Conservation (phyloP, 139 green algal species). For the Yamagishiella unicocca region DNA sequence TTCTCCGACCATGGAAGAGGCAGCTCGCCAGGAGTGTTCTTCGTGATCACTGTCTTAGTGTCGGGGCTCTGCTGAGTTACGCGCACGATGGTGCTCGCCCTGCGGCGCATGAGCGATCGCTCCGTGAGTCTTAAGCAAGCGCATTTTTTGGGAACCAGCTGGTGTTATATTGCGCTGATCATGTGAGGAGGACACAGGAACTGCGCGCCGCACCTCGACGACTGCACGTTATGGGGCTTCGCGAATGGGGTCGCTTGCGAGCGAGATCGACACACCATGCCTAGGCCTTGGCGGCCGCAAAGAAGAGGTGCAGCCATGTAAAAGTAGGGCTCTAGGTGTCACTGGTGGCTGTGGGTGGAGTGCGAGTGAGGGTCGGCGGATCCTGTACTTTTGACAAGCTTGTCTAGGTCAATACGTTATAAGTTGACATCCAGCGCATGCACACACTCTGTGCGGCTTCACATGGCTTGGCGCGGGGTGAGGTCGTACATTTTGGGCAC, state of each 20-base stretch:
- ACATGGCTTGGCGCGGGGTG: background rate
- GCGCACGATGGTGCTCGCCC: conserved; percentile 12
- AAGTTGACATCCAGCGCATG: background rate
- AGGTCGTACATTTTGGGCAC: background rate
- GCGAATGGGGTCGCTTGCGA: background rate
- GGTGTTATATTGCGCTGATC: no score
- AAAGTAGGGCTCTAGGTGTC: background rate
- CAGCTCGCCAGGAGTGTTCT: conserved; percentile 63
- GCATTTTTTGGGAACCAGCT: no score
- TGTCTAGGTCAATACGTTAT: background rate
- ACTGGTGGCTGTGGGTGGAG: background rate
- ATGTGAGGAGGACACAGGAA: no score
- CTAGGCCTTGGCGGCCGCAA: conserved; percentile 39
- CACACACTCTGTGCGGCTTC: background rate
- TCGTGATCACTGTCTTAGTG: conserved; percentile 65
- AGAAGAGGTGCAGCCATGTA: conserved; percentile 15
- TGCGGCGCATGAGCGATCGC: background rate
- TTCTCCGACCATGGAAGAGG: conserved; percentile 75
- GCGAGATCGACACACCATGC: conserved; percentile 4
- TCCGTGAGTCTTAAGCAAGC: no score
- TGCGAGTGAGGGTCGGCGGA: background rate
- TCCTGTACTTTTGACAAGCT: background rate
- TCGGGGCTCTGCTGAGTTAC: conserved; percentile 32
- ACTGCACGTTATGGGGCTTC: conserved; percentile 11
- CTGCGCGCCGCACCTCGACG: conserved; percentile 32